Evolutionary conservation across 164 flowering plant genomes (phyloP), one percentile per base, ranked within the genome.

Genomic region (Aristolochia contorta): DNA sequence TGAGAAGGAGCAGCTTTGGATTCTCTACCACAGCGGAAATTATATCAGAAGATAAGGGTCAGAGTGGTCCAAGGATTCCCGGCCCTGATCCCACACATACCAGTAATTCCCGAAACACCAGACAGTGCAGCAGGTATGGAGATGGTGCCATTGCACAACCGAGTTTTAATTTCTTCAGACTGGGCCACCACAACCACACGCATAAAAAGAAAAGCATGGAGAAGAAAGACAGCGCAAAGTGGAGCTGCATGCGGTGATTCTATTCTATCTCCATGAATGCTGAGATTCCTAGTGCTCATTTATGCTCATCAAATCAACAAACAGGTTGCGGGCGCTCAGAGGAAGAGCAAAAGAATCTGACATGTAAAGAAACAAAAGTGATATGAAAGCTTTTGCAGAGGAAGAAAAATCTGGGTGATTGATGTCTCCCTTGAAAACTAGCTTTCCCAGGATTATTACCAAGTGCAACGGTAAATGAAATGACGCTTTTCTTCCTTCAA

Each of bases 171-270:
- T 56, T 33, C 47, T 56, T 30, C 12, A 15, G n/a, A 27, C 32
- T 41, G 41, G 58, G 12, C 21, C 22, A 58, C 60, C 60, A 43
- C 48, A 37, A 4, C 43, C 49, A 27, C n/a, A 58, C 49, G 21
- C 21, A 6, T 20, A 47, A 23, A 24, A 59, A 25, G 53, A 14
- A 25, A 59, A 47, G 53, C 5, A 37, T 37, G 43, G 43, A 37
- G 46, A 22, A 15, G 16, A 59, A 27, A 27, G 30, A 5, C 3
- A 14, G 25, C 37, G 27, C 19, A 48, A 41, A 15, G 14, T 58
- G 50, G 46, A 58, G 50, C 27, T n/a, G n/a, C n/a, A n/a, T 14
- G 61, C 21, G 43, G 62, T 7, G 52, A 59, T 59, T 59, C 62
- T 51, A 59, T 59, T 46, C 62, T 59, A 20, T 46, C 37, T 47